Percentiles rank a stretch among this genome's conserved stretches.
These are phyloP conservation scores for Kitagawia praeruptora DNA, from an alignment of 129 eudicot species.

Conservation along the genomic window DNA sequence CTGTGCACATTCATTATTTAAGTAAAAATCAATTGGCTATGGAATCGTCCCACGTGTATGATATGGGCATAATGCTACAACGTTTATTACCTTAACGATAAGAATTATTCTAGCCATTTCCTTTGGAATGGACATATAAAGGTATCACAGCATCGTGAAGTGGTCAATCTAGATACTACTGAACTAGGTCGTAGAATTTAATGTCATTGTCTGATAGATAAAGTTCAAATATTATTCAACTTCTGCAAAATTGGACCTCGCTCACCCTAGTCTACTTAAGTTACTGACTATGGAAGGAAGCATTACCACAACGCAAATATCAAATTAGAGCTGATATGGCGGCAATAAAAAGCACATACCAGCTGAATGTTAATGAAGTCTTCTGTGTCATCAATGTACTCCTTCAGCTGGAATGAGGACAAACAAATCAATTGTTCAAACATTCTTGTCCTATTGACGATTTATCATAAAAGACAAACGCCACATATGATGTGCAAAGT, in stretches of 20 bases:
- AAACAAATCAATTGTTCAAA: neutral
- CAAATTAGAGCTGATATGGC: neutral
- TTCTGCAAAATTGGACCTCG: neutral
- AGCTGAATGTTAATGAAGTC: slow-evolving; percentile 57
- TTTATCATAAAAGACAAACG: neutral
- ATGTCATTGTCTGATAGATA: too few relatives aligned
- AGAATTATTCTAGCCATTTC: neutral
- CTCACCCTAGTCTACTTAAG: neutral
- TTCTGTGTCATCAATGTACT: slow-evolving; percentile 64
- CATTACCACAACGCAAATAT: neutral
- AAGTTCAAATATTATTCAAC: neutral
- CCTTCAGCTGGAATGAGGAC: slow-evolving; percentile 42
- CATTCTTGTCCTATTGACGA: neutral
- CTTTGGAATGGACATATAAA: neutral
- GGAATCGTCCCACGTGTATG: neutral
- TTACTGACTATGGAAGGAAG: neutral
- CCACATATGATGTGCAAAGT: neutral
- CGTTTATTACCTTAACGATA: neutral
- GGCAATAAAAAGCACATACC: slow-evolving; percentile 21
- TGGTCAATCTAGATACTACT: neutral
- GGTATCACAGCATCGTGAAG: neutral
- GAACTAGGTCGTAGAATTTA: neutral
- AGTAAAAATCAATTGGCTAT: neutral
- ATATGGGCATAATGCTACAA: neutral
- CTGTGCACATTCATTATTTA: neutral